These are phyloP conservation scores for Chaetomidium leptoderma DNA, from an alignment of 495 filamentous ascomycete genomes.

Conservation along the genomic window DNA sequence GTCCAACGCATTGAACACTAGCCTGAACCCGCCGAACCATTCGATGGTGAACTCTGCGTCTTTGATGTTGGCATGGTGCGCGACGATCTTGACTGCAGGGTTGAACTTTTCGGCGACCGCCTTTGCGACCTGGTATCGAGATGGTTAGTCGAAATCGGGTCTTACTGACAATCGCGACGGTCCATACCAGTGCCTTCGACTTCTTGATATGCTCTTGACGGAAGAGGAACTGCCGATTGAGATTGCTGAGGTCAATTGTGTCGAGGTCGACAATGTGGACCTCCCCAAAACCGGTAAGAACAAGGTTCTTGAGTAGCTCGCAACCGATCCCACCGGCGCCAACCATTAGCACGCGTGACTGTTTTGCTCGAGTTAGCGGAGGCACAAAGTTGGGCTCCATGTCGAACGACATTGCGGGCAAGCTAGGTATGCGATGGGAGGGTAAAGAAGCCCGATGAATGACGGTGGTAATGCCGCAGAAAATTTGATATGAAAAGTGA, in stretches of 20 bases:
- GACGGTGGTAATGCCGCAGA: too few relatives aligned
- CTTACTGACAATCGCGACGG: neutral
- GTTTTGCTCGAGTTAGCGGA: conserved; percentile 33
- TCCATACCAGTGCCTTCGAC: conserved; percentile 82
- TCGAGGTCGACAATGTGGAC: conserved; percentile 96
- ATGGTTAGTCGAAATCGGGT: conserved; percentile 8
- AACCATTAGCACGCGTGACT: conserved; percentile 90
- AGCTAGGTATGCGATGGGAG: neutral
- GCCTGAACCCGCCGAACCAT: conserved; percentile 77
- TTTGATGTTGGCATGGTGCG: conserved; percentile 94
- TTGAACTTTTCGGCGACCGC: conserved; percentile 90
- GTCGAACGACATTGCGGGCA: conserved; percentile 15
- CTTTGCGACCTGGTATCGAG: conserved; percentile 72
- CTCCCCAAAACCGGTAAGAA: conserved; percentile 88
- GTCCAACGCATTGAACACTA: conserved; percentile 97
- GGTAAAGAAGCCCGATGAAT: neutral
- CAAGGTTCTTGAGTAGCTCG: conserved; percentile 95
- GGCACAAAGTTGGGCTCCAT: conserved; percentile 4
- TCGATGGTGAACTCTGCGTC: conserved; percentile 84
- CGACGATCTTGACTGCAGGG: conserved; percentile 79
- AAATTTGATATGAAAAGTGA: neutral
- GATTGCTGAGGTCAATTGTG: conserved; percentile 95
- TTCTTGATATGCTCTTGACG: conserved; percentile 97
- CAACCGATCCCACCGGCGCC: conserved; percentile 97
- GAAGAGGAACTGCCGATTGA: conserved; percentile 98